phyloP scores from a whole-genome alignment of 805 yeast genomes.

The Tetrapisispora nanseiensis region DNA sequence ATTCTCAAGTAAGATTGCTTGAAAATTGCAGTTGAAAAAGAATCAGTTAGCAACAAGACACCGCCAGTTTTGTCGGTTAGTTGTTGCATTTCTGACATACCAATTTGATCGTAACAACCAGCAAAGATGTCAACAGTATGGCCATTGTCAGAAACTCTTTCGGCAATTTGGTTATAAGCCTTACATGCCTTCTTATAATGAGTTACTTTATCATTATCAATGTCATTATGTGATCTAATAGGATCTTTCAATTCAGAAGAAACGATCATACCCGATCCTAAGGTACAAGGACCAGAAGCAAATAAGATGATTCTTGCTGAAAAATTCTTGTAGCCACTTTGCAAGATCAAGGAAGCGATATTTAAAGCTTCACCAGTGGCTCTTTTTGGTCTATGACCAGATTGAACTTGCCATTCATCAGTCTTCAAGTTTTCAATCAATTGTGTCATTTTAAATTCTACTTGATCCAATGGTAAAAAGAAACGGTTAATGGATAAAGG shows the following conservation, averaged over 20 bases:
- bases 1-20: conserved; percentile 81
- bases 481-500: conserved; percentile 45
- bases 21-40: conserved; percentile 90
- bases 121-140: conserved; percentile 84
- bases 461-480: conserved; percentile 59
- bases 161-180: conserved; percentile 64
- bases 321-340: conserved; percentile 68
- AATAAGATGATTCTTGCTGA: conserved; percentile 84
- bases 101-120: conserved; percentile 91
- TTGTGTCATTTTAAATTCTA: conserved; percentile 72
- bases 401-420: conserved; percentile 82
- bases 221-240: conserved; percentile 89
- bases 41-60: conserved; percentile 72
- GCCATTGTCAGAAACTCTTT: conserved; percentile 56
- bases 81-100: conserved; percentile 83
- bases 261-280: conserved; percentile 87
- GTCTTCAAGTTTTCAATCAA: conserved; percentile 63
- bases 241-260: conserved; percentile 87
- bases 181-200: conserved; percentile 77
- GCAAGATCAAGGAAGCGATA: conserved; percentile 70
- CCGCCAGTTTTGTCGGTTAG: conserved; percentile 83
- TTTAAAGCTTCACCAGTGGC: conserved; percentile 86
- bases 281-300: conserved; percentile 89
- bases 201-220: conserved; percentile 79
- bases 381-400: conserved; percentile 73